Base-by-base conservation (phyloP, 495 filamentous ascomycete species). In the Cudoniella acicularis region DNA sequence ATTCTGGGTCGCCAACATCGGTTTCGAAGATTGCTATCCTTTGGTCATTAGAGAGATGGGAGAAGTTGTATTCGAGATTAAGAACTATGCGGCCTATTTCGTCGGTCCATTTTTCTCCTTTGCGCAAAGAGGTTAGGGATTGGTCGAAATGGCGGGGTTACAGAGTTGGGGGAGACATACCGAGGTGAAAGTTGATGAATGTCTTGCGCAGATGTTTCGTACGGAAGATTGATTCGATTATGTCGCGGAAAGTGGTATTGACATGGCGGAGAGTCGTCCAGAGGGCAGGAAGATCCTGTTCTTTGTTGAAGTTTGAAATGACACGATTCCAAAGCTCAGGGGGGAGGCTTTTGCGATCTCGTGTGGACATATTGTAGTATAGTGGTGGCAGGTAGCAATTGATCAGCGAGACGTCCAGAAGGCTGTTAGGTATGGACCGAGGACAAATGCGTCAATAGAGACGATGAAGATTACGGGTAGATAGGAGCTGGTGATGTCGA, bases 191-290 rank as follows among this genome's bases (percentile, higher is more conserved):
- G 18, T 20, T 45, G 17, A 54, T 41, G 16, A 4, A 43, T 6
- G 52, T 45, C 21, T 54, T 54, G 27, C 30, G 27, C 52, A 54
- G 18, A 54, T 54, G 52, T 16, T 21, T 27, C 6, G 25, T 36
- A 2, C 30, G 30, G 21, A 54, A 54, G 3, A 54, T 18, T 10
- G 20, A 17, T 20, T 47, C 40, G 17, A 48, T 17, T 13, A 20
- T 41, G 17, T 42, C 21, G 20, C 23, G n/a, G 23, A 48, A 47
- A 3, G 40, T 23, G 16, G n/a, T 18, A 30, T 10, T 18, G 21
- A 56, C 41, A 26, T 25, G 41, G 4, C 53, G 20, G 18, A 17
- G 18, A 16, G 52, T 20, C 36, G 43, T 54, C 52, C 52, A 54
- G 20, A 43, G 25, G 11, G 46, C 41, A 1, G 24, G 10, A 3